A percentile compares a stretch with the other conserved stretches of the same genome.
Conservation (phyloP, 768 basidiomycete genomes). For the Phaeotremella fagi region DNA sequence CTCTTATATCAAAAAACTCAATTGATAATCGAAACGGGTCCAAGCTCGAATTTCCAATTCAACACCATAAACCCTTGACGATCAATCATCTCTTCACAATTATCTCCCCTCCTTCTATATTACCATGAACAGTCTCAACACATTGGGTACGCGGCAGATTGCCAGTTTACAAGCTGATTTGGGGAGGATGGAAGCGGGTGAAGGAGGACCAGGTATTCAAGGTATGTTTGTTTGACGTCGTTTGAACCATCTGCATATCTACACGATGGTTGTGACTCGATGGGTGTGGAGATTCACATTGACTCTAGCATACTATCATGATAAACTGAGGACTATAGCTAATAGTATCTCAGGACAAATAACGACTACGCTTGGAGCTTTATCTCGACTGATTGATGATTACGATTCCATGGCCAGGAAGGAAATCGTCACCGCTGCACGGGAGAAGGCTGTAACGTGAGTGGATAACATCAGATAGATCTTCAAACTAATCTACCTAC, state of each 20-base stretch:
- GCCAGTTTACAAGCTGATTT: slow-evolving; percentile 82
- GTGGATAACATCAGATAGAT: slow-evolving; percentile 42
- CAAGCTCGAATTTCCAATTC: too few species aligned
- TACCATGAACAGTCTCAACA: slow-evolving; percentile 89
- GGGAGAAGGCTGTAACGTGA: slow-evolving; percentile 91
- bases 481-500: too few species aligned
- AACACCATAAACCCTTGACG: too few species aligned
- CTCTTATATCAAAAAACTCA: too few species aligned
- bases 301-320: background rate
- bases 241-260: too few species aligned
- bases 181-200: slow-evolving; percentile 73
- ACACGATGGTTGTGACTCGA: background rate
- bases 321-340: background rate
- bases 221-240: slow-evolving; percentile 63
- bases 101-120: too few species aligned
- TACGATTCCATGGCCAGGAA: slow-evolving; percentile 95
- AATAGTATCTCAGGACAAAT: slow-evolving; percentile 70
- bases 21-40: too few species aligned
- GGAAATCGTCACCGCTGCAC: slow-evolving; percentile 92
- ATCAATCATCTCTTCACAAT: too few species aligned
- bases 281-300: background rate
- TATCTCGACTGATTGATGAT: slow-evolving; percentile 91
- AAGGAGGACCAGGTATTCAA: slow-evolving; percentile 71
- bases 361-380: slow-evolving; percentile 89
- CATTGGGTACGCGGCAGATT: slow-evolving; percentile 85